Conservation (phyloP, 179 eudicot genomes). For the Spergularia azorica region DNA sequence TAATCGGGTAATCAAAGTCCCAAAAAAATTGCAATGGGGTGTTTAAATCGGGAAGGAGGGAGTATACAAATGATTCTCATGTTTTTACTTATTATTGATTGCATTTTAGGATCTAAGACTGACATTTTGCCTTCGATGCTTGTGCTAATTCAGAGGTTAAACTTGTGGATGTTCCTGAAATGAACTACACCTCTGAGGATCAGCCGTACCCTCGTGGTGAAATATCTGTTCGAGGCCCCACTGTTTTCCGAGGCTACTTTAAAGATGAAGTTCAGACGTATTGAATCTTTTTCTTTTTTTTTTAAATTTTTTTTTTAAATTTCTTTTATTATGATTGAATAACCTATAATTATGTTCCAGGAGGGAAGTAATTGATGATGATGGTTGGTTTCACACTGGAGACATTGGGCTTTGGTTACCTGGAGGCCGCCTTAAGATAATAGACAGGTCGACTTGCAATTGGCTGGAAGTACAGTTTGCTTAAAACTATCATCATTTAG, state of each 20-base stretch:
- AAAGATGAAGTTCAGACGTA: slow-evolving; percentile 97
- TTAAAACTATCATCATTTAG: background rate
- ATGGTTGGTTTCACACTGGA: slow-evolving; percentile 96
- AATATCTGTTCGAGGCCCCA: slow-evolving; percentile 95
- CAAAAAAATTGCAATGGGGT: too few species aligned
- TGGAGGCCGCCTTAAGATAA: slow-evolving; percentile 95
- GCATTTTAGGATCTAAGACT: background rate
- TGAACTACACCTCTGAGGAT: slow-evolving; percentile 96
- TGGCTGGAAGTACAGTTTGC: background rate
- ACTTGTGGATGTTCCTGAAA: slow-evolving; percentile 96
- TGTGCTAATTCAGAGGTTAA: slow-evolving; percentile 68
- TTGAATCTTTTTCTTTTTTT: slow-evolving; percentile 20
- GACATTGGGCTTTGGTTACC: slow-evolving; percentile 97
- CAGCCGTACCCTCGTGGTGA: slow-evolving; percentile 98
- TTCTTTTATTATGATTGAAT: background rate
- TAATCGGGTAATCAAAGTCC: too few species aligned
- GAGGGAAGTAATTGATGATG: slow-evolving; percentile 87
- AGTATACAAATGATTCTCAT: too few species aligned
- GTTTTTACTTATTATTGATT: too few species aligned
- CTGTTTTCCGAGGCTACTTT: slow-evolving; percentile 81
- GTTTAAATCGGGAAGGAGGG: too few species aligned
- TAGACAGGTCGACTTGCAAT: slow-evolving; percentile 67
- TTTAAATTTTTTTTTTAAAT: background rate
- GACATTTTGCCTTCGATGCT: slow-evolving; percentile 7
- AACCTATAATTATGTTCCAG: slow-evolving; percentile 40